Percentiles rank a stretch among this genome's conserved stretches.
Conservation (phyloP, 2,329 filamentous ascomycete species). For the Bisporella sp. region DNA sequence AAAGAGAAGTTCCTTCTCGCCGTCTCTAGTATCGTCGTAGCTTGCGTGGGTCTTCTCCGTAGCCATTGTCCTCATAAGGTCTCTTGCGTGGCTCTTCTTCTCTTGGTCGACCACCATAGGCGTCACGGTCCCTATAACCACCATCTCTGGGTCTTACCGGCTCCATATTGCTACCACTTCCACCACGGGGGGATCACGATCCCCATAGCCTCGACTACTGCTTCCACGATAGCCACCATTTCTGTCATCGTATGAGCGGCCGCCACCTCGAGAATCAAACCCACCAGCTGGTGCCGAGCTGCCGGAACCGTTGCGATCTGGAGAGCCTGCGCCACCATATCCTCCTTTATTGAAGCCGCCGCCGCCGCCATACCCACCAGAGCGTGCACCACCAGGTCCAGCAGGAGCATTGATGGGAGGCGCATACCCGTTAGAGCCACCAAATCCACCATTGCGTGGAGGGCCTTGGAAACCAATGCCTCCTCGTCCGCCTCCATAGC, state of each 20-base stretch:
- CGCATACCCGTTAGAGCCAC: constrained; percentile 40
- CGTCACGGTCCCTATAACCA: constrained; percentile 46
- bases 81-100: constrained; percentile 46
- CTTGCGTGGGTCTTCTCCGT: constrained; percentile 72
- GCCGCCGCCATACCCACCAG: constrained; percentile 37
- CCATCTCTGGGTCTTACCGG: constrained; percentile 64
- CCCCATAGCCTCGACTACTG: constrained; percentile 33
- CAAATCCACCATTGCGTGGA: constrained; percentile 21
- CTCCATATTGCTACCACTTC: constrained; percentile 70
- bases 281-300: constrained; percentile 34
- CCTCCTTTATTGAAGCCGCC: constrained; percentile 28
- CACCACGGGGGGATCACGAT: constrained; percentile 29
- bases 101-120: constrained; percentile 45
- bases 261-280: constrained; percentile 44
- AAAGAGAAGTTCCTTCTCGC: constrained; percentile 8
- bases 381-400: constrained; percentile 45
- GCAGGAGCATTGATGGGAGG: constrained; percentile 53
- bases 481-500: constrained; percentile 23
- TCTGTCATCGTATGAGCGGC: constrained; percentile 56
- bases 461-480: constrained; percentile 27
- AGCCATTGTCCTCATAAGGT: constrained; percentile 55
- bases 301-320: constrained; percentile 26
- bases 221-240: constrained; percentile 36
- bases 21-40: constrained; percentile 54
- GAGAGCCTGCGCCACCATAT: constrained; percentile 24